A percentile compares a stretch with the other conserved stretches of the same genome.
These are phyloP conservation scores for Dipodascopsis tothii DNA, from an alignment of 805 yeast genomes.

Conservation along the genomic window DNA sequence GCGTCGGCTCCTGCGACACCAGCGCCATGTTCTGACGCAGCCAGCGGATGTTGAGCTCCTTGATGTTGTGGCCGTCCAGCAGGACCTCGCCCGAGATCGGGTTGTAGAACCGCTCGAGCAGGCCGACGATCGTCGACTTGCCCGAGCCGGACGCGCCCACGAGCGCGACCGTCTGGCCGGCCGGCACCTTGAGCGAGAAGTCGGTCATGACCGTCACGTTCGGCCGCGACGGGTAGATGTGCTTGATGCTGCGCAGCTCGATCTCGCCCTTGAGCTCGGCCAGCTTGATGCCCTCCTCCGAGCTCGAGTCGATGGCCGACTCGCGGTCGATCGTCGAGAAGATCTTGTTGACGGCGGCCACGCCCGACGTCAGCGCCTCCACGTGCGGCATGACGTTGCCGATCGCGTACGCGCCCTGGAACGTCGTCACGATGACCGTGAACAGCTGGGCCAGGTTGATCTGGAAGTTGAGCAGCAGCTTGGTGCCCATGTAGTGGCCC, in stretches of 20 bases:
- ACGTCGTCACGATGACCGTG: constrained; percentile 32
- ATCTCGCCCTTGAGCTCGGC: constrained; percentile 35
- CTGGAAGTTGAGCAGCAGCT: constrained; percentile 31
- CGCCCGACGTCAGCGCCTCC: constrained; percentile 33
- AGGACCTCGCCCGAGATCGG: constrained; percentile 42
- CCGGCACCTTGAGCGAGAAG: constrained; percentile 39
- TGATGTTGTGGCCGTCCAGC: constrained; percentile 43
- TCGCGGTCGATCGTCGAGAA: constrained; percentile 38
- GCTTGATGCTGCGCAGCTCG: constrained; percentile 20
- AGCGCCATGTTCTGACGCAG: constrained; percentile 49
- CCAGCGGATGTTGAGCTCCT: constrained; percentile 43
- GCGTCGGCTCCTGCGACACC: constrained; percentile 48
- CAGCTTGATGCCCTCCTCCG: constrained; percentile 19
- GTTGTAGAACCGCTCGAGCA: constrained; percentile 51
- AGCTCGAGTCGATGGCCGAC: constrained; percentile 33
- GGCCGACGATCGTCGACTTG: constrained; percentile 39
- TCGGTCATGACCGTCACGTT: constrained; percentile 25
- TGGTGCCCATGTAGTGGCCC: constrained; percentile 39
- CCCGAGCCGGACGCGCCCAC: constrained; percentile 78
- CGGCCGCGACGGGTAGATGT: constrained; percentile 29
- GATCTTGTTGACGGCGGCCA: constrained; percentile 36
- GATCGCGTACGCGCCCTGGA: constrained; percentile 36
- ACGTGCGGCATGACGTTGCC: constrained; percentile 37
- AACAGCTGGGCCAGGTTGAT: constrained; percentile 32
- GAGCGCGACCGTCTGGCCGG: constrained; percentile 78